Base-by-base conservation (phyloP, 257 asterid species). In the Mentha longifolia region DNA sequence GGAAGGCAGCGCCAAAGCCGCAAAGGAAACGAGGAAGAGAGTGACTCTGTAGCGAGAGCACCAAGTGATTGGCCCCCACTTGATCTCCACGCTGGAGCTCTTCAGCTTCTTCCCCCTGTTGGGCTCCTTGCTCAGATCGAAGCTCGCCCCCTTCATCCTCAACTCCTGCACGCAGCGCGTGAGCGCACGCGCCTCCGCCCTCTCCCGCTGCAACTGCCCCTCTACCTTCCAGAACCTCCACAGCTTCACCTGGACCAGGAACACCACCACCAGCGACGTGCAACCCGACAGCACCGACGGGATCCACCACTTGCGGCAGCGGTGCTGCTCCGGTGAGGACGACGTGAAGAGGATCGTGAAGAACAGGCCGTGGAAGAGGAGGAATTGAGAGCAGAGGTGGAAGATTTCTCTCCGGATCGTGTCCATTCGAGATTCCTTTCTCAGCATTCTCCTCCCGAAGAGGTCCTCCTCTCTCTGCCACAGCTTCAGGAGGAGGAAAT, bases 81-180 rank as follows among this genome's bases (percentile, higher is more conserved):
- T 95, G 74, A 92, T 88, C 90, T 95, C 99, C 83, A 89, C 99
- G 47, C 99, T 95, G 5, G 99, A 95, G 76, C 99, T 95, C 85
- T 95, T 95, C 92, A 95, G 66, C 65, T 83, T 87, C 83, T 88
- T 95, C 81, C 94, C 97, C 74, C 64, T 82, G 67, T 69, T 83
- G 13, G 96, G 98, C 80, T 81, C 98, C 70, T 81, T 92, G 2
- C 87, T 68, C 87, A 92, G 28, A 79, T 92, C 99, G 62, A 89
- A 95, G 30, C 97, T 89, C 20, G 83, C 78, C 37, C 99, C 98
- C 61, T 92, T 95, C 99, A 95, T 95, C 84, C 99, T 87, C 88
- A 95, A 31, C 61, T 95, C 99, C 82, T 87, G 97, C 33, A 95
- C 78, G 65, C 94, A 88, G 76, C 99, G 73, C 3, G 85, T 76